phyloP scores from a whole-genome alignment of 176 grass and related monocot genomes.

The Leersia perrieri region DNA sequence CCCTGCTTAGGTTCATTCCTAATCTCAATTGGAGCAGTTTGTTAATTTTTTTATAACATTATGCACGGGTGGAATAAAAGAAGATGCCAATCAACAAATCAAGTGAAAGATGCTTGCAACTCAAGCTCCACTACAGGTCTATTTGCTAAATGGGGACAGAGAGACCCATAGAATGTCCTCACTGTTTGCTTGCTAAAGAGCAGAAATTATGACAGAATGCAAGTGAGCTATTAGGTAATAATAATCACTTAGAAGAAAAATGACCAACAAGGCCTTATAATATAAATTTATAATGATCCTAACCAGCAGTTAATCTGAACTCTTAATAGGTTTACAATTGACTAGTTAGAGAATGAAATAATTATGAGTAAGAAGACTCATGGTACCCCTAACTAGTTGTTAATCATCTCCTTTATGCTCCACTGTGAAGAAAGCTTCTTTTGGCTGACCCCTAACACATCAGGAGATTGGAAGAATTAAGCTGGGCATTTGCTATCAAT shows the following conservation, averaged over 20 bases:
- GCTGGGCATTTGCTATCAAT: conserved; percentile 38
- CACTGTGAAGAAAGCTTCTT: conserved; percentile 48
- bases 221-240: conserved; percentile 3
- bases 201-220: neutral
- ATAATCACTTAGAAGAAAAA: neutral
- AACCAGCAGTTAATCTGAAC: neutral
- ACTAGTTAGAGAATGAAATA: conserved; percentile 10
- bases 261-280: conserved; percentile 10
- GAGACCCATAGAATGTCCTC: neutral
- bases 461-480: conserved; percentile 40
- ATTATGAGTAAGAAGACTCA: conserved; percentile 19
- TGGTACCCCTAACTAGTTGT: conserved; percentile 29
- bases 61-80: conserved; percentile 4
- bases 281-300: conserved; percentile 1
- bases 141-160: neutral
- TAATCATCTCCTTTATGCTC: conserved; percentile 47
- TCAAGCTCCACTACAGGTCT: conserved; percentile 22
- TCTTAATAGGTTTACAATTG: conserved; percentile 4
- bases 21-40: conserved; percentile 39
- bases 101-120: conserved; percentile 21
- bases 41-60: neutral
- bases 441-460: conserved; percentile 58
- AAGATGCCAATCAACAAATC: neutral
- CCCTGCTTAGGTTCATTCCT: conserved; percentile 21
- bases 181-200: conserved; percentile 7